Conservation (phyloP, 352 stramenopile genomes). For the Phytophthora syringae region DNA sequence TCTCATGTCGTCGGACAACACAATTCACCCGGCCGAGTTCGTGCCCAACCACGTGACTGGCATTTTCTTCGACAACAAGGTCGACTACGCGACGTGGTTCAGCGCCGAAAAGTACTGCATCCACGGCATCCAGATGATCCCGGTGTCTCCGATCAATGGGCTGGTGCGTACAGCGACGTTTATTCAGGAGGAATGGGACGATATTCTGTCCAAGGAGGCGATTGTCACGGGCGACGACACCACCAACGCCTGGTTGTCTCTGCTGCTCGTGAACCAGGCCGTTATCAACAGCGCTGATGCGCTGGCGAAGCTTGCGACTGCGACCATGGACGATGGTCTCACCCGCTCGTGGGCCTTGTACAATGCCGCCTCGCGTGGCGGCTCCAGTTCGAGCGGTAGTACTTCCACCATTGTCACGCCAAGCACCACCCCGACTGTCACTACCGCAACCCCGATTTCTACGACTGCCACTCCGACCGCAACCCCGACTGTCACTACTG, state of each 20-base stretch:
- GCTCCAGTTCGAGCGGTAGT: constrained; percentile 23
- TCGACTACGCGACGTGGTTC: constrained; percentile 81
- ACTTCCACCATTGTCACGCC: constrained; percentile 16
- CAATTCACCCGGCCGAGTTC: constrained; percentile 68
- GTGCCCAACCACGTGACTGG: constrained; percentile 79
- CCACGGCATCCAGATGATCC: constrained; percentile 86
- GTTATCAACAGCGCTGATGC: constrained; percentile 61
- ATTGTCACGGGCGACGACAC: constrained; percentile 55
- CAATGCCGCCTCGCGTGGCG: constrained; percentile 53
- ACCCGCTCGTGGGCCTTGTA: constrained; percentile 78
- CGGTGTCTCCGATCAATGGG: constrained; percentile 75
- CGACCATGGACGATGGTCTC: constrained; percentile 71
- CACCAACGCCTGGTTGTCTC: constrained; percentile 70
- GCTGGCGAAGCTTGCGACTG: constrained; percentile 48
- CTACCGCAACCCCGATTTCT: constrained; percentile 3
- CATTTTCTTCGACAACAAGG: constrained; percentile 85
- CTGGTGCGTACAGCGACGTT: constrained; percentile 68
- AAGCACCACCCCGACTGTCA: constrained; percentile 5
- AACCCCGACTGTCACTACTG: constrained; percentile 2
- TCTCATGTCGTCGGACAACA: constrained; percentile 74
- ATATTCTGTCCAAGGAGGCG: constrained; percentile 73
- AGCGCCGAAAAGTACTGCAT: constrained; percentile 81
- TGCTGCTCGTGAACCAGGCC: constrained; percentile 79
- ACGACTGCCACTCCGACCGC: background rate
- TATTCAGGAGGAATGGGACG: constrained; percentile 77